Percentiles rank a stretch among this genome's conserved stretches.
phyloP scores from a whole-genome alignment of 257 asterid species.

The Solanum paucissectum region DNA sequence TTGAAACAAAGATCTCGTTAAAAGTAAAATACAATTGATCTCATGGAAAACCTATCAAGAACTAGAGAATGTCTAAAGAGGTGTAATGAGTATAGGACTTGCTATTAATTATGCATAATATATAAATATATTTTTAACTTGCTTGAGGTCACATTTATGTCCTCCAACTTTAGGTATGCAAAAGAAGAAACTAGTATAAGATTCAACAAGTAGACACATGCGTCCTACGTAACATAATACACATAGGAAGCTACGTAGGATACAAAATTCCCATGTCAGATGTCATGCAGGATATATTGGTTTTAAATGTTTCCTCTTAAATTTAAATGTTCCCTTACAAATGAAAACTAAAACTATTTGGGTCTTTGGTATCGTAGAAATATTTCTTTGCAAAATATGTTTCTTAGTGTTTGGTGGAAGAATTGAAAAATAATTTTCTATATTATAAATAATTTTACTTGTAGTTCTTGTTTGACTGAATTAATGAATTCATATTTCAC shows the following conservation, averaged over 20 bases:
- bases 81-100: not conserved
- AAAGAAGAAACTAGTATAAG: not conserved
- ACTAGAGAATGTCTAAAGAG: not conserved
- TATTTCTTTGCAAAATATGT: no score
- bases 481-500: not conserved
- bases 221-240: not conserved
- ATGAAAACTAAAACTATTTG: not conserved
- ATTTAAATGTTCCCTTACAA: not conserved
- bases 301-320: not conserved
- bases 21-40: not conserved
- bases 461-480: not conserved
- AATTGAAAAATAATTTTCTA: not conserved
- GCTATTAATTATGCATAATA: not conserved
- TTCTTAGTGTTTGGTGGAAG: not conserved
- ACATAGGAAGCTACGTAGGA: not conserved
- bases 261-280: not conserved
- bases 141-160: not conserved
- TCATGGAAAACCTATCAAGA: not conserved
- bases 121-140: no score
- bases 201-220: not conserved
- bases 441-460: not conserved
- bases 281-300: not conserved
- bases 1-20: not conserved
- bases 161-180: not conserved
- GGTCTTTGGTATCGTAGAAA: not conserved